Evolutionary conservation across 805 yeast genomes (phyloP).

Genomic region (Alloascoidea africana): DNA sequence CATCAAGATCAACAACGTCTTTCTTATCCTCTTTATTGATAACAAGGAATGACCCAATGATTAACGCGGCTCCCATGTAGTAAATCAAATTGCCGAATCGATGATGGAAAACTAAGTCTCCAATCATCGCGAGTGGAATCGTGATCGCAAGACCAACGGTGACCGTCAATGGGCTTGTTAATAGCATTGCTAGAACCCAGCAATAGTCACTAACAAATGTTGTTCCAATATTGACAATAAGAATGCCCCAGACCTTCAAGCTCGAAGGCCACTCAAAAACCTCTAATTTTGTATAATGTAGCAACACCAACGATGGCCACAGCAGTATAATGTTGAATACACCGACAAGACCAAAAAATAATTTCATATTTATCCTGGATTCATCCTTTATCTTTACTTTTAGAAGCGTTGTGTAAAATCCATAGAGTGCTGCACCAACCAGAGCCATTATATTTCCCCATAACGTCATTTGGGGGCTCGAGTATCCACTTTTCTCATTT

Average conservation of each 20-base stretch:
- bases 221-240: conserved; percentile 52
- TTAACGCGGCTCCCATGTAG: conserved; percentile 65
- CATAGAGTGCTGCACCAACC: conserved; percentile 79
- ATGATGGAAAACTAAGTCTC: conserved; percentile 65
- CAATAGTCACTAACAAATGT: conserved; percentile 83
- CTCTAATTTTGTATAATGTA: conserved; percentile 55
- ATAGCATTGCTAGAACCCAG: conserved; percentile 91
- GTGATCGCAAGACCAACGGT: conserved; percentile 91
- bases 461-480: conserved; percentile 20
- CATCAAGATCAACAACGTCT: conserved; percentile 20
- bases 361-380: conserved; percentile 61
- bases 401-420: conserved; percentile 74
- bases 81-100: conserved; percentile 48
- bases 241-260: conserved; percentile 31
- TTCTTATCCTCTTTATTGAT: conserved; percentile 68
- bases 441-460: conserved; percentile 73
- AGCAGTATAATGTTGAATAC: conserved; percentile 54
- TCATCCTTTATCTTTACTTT: conserved; percentile 65
- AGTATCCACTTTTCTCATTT: conserved; percentile 9
- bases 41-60: conserved; percentile 69
- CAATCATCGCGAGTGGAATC: conserved; percentile 87
- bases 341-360: conserved; percentile 94
- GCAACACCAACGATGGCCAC: conserved; percentile 69
- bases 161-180: conserved; percentile 89
- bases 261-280: conserved; percentile 54